Percentiles rank a stretch among this genome's conserved stretches.
phyloP scores from a whole-genome alignment of 768 basidiomycete species.

The Coprinopsis marcescibilis region DNA sequence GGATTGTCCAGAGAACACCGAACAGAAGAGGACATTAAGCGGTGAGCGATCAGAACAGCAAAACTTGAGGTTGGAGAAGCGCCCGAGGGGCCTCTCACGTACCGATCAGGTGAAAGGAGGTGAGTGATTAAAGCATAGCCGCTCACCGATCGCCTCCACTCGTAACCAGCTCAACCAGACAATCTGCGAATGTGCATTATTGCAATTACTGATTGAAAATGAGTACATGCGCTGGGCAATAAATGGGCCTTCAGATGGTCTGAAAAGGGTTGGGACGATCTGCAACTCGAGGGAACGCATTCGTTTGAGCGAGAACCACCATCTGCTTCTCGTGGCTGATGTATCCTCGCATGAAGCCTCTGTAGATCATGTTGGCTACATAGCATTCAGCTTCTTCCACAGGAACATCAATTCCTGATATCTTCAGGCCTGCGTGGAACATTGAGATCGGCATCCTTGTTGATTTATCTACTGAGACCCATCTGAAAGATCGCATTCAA shows the following conservation, averaged over 20 bases:
- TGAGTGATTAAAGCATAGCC: too few species aligned
- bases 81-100: too few species aligned
- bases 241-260: constrained; percentile 18
- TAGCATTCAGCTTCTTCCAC: constrained; percentile 88
- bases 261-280: constrained; percentile 56
- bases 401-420: constrained; percentile 66
- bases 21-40: too few species aligned
- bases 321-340: constrained; percentile 94
- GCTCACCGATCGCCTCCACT: too few species aligned
- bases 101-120: too few species aligned
- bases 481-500: too few species aligned
- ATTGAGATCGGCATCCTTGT: constrained; percentile 76
- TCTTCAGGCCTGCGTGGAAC: constrained; percentile 70
- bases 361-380: constrained; percentile 93
- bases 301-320: constrained; percentile 79
- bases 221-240: neutral
- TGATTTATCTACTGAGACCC: constrained; percentile 68
- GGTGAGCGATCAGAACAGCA: too few species aligned
- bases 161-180: too few species aligned
- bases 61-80: too few species aligned
- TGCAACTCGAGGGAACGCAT: constrained; percentile 73
- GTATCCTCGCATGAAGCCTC: constrained; percentile 89
- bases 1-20: too few species aligned
- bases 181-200: too few species aligned
- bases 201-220: too few species aligned